Conservation (phyloP, 345 rosid genomes). For the Boechera retrofracta region DNA sequence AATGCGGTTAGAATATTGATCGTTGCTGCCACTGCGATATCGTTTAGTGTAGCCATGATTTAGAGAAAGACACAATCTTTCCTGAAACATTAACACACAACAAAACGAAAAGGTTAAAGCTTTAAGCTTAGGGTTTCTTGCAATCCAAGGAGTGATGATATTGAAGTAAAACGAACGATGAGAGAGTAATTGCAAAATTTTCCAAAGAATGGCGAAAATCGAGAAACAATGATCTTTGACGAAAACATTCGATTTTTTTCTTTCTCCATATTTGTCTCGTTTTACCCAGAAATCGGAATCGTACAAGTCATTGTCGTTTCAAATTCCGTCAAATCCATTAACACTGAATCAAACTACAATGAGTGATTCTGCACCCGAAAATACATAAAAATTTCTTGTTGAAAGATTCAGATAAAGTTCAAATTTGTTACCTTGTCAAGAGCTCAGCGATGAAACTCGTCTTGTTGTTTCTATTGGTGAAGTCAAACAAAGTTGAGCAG, state of each 20-base stretch:
- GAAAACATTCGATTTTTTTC: neutral
- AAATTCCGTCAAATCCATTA: neutral
- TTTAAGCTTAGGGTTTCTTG: constrained; percentile 21
- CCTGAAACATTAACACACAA: constrained; percentile 16
- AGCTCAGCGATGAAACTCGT: constrained; percentile 10
- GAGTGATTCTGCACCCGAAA: neutral
- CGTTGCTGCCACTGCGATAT: constrained; percentile 82
- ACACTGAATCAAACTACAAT: neutral
- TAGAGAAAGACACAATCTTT: constrained; percentile 22
- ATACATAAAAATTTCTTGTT: neutral
- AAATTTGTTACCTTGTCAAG: constrained; percentile 28
- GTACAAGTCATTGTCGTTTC: constrained; percentile 11
- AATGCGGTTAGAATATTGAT: constrained; percentile 81
- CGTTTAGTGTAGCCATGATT: constrained; percentile 78
- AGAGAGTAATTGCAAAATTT: neutral
- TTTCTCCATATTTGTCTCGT: neutral
- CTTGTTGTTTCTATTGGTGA: constrained; percentile 2
- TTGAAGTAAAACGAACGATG: neutral
- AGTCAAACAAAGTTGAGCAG: constrained; percentile 19
- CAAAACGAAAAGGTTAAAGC: neutral
- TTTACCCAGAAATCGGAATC: constrained; percentile 11
- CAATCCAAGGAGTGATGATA: constrained; percentile 29
- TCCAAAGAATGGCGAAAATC: neutral
- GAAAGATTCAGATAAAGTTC: neutral
- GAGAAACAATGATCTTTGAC: neutral